Base-by-base conservation (phyloP, 2,329 filamentous ascomycete genomes). In the Diplodia seriata region DNA sequence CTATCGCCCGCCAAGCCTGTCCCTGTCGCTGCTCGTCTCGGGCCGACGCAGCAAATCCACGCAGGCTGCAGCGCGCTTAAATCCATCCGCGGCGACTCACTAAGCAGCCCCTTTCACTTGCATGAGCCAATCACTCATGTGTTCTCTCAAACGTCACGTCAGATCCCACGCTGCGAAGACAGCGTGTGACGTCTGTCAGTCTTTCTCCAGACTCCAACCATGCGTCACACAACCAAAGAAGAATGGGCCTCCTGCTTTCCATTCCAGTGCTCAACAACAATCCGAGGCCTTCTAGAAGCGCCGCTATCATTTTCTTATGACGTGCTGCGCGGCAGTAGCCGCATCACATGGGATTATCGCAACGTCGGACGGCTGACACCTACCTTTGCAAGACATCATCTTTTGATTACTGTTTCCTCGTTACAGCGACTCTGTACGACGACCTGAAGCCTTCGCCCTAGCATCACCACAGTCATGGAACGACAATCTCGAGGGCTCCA, bases 101-200 rank as follows among this genome's bases (percentile, higher is more conserved):
- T 43, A 20, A n/a, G 51, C 23, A 23, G 57, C 59, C 59, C 59
- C 59, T 63, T 63, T 63, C 36, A 36, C 43, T 31, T 63, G 59
- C 59, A 63, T 63, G 15, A 40, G n/a, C 59, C 59, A 63, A 63
- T 51, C 59, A 51, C 9, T 20, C 59, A 23, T 62, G 49, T 26
- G 23, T 26, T 26, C 23, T 26, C 23, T 26, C 23, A 26, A 2
- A 20, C 29, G 33, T 62, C 57, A 18, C 40, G 15, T 49, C 40
- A 23, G 14, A 49, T 33, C n/a, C n/a, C n/a, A n/a, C n/a, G n/a
- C 2, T 23, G 23, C 23, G 2, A 2, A 1, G 23, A 23, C 23
- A 23, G 23, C 23, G 23, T 26, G 23, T 26, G 23, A 26, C 23
- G 23, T 26, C 23, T 26, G 23, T 26, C 23, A 18, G 6, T 7